Evolutionary conservation across 805 yeast species (phyloP).

Genomic region (Maudiozyma bulderi): DNA sequence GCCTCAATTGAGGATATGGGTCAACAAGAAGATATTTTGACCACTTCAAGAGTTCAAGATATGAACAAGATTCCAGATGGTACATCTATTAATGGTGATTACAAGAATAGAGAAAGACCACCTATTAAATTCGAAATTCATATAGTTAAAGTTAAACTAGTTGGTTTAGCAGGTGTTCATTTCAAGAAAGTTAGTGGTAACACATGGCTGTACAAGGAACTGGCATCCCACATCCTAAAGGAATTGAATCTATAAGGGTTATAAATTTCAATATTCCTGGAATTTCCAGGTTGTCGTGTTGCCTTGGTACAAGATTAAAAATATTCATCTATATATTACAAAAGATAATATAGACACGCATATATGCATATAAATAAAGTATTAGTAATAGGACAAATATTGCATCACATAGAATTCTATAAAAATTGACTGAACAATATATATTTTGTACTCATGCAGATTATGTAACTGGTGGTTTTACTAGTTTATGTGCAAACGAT

Average conservation of each 20-base stretch:
- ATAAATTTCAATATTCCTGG: neutral
- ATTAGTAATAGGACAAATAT: too few species aligned
- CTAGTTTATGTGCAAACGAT: slow-evolving; percentile 14
- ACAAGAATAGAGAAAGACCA: slow-evolving; percentile 20
- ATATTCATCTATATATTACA: too few species aligned
- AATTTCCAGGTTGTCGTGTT: too few species aligned
- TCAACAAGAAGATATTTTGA: slow-evolving; percentile 28
- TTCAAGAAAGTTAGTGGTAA: slow-evolving; percentile 89
- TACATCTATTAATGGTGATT: slow-evolving; percentile 11
- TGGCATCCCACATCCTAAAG: slow-evolving; percentile 76
- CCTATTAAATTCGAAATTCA: slow-evolving; percentile 87
- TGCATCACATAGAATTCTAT: too few species aligned
- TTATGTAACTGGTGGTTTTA: too few species aligned
- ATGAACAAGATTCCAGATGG: slow-evolving; percentile 37
- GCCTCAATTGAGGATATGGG: slow-evolving; percentile 23
- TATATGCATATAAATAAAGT: too few species aligned
- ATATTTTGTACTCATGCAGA: too few species aligned
- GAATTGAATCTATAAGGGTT: slow-evolving; percentile 51
- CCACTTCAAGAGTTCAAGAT: slow-evolving; percentile 51
- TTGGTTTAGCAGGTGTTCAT: slow-evolving; percentile 87
- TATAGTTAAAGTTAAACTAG: slow-evolving; percentile 84
- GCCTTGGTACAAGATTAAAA: too few species aligned
- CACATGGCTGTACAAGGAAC: slow-evolving; percentile 87
- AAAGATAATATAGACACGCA: too few species aligned
- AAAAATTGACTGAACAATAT: too few species aligned